These are phyloP conservation scores for Patellaria atrata DNA, from an alignment of 495 filamentous ascomycete species.

Conservation along the genomic window DNA sequence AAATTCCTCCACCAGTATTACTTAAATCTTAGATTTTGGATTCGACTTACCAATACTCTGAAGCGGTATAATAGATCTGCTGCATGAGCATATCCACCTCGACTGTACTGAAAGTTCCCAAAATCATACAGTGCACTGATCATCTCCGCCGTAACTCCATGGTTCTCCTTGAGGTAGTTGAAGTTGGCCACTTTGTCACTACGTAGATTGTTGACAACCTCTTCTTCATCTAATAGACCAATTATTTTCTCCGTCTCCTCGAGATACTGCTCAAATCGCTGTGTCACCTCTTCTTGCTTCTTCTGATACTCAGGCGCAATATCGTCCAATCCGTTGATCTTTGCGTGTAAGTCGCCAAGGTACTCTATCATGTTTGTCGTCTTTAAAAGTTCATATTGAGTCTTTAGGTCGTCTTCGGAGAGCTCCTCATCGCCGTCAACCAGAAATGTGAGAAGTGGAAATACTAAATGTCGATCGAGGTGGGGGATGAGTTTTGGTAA, in stretches of 20 bases:
- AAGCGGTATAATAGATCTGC: constrained; percentile 88
- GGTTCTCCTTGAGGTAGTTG: constrained; percentile 86
- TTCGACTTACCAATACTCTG: constrained; percentile 52
- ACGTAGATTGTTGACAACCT: constrained; percentile 72
- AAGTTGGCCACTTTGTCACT: constrained; percentile 96
- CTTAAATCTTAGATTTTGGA: neutral
- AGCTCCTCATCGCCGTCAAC: constrained; percentile 42
- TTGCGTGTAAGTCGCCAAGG: constrained; percentile 72
- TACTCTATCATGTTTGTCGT: constrained; percentile 98
- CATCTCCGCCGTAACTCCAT: constrained; percentile 86
- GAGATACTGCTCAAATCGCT: constrained; percentile 62
- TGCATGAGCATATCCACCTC: constrained; percentile 78
- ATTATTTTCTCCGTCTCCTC: constrained; percentile 75
- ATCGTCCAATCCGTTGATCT: constrained; percentile 66
- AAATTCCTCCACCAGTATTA: neutral
- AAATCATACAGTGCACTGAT: constrained; percentile 88
- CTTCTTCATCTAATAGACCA: constrained; percentile 68
- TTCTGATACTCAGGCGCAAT: constrained; percentile 71
- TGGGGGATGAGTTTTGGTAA: constrained; percentile 78
- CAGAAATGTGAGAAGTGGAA: constrained; percentile 79
- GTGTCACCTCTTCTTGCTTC: constrained; percentile 77
- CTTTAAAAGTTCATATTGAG: constrained; percentile 85
- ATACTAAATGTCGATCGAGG: constrained; percentile 91
- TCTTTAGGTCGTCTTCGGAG: constrained; percentile 54
- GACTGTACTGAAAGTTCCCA: constrained; percentile 91